phyloP scores from a whole-genome alignment of 805 yeast genomes.

The Candida parachauliodes region DNA sequence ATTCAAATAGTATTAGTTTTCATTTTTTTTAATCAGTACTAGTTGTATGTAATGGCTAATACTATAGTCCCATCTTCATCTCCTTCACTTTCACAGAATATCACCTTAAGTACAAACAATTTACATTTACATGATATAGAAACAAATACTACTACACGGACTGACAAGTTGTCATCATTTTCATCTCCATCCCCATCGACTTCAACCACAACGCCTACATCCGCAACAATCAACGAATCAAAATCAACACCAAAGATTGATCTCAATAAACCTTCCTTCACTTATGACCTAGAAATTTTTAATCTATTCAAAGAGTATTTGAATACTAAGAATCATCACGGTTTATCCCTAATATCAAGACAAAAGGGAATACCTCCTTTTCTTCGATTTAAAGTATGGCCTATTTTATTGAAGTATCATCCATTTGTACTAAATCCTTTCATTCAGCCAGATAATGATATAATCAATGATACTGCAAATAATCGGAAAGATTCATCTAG shows the following conservation, averaged over 20 bases:
- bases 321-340: constrained; percentile 59
- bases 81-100: not conserved
- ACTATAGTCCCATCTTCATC: not conserved
- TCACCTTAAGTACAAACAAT: not conserved
- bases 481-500: not conserved
- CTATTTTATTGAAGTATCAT: constrained; percentile 71
- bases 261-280: constrained; percentile 20
- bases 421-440: constrained; percentile 81
- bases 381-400: constrained; percentile 80
- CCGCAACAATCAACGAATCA: not conserved
- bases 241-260: not conserved
- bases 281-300: constrained; percentile 44
- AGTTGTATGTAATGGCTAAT: constrained; percentile 1
- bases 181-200: not conserved
- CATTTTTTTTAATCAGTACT: too few relatives aligned
- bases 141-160: not conserved
- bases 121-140: not conserved
- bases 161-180: too few relatives aligned
- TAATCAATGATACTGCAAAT: constrained; percentile 2
- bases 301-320: constrained; percentile 55
- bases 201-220: too few relatives aligned
- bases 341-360: constrained; percentile 75
- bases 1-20: too few relatives aligned
- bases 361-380: constrained; percentile 84
- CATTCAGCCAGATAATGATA: constrained; percentile 54